Evolutionary conservation across 352 stramenopile genomes (phyloP).

Genomic region (Phytophthora constricta): DNA sequence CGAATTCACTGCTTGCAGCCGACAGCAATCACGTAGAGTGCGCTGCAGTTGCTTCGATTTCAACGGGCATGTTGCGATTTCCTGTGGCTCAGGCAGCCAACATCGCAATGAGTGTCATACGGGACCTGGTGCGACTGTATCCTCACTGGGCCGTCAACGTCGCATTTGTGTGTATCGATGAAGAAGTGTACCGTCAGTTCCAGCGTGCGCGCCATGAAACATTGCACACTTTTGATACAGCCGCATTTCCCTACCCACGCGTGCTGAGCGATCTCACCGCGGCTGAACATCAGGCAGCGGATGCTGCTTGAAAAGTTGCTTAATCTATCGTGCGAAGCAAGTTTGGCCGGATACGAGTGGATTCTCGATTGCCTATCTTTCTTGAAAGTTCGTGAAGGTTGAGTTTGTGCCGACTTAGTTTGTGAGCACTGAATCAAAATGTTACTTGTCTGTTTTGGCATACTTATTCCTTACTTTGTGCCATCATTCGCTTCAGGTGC

Average conservation of each 20-base stretch:
- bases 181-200: constrained; percentile 45
- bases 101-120: constrained; percentile 49
- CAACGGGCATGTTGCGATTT: constrained; percentile 49
- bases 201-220: constrained; percentile 20
- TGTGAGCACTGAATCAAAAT: too few species aligned
- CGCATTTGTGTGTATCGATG: constrained; percentile 63
- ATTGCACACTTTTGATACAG: constrained; percentile 22
- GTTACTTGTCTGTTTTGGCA: neutral
- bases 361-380: too few species aligned
- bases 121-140: constrained; percentile 46
- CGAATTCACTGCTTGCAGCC: constrained; percentile 44
- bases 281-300: neutral
- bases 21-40: constrained; percentile 47
- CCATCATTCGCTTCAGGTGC: constrained; percentile 42
- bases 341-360: too few species aligned
- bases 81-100: constrained; percentile 41
- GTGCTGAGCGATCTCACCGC: constrained; percentile 20
- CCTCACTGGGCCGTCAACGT: constrained; percentile 47
- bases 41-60: constrained; percentile 62
- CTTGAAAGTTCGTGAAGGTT: too few species aligned
- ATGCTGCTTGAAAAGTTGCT: constrained; percentile 7
- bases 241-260: constrained; percentile 13
- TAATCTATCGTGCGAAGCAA: too few species aligned
- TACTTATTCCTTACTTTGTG: constrained; percentile 26
- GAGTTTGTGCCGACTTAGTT: too few species aligned